phyloP scores from a whole-genome alignment of 139 green algal genomes.

The Zygnema cylindricum region DNA sequence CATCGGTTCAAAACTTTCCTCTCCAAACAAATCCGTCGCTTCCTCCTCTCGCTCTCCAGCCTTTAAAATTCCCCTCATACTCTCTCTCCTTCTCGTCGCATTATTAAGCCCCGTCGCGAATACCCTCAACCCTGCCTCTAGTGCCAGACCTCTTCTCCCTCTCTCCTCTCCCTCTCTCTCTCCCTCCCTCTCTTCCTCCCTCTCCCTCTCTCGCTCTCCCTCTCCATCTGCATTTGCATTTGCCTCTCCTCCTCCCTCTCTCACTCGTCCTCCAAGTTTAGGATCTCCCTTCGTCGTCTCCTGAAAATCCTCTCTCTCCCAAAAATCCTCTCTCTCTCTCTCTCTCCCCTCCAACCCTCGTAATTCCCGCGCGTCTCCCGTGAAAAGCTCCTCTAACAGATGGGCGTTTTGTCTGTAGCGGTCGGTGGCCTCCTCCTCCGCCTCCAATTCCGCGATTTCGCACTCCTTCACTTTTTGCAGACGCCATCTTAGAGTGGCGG shows the following conservation, averaged over 20 bases:
- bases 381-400: conserved; percentile 12
- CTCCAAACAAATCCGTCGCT: too few relatives aligned
- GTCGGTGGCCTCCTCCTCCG: conserved; percentile 14
- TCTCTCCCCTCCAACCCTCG: background rate
- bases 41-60: too few relatives aligned
- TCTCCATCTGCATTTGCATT: background rate
- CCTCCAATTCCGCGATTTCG: background rate
- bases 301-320: background rate
- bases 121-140: too few relatives aligned
- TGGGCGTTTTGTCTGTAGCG: background rate
- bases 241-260: background rate
- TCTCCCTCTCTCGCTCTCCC: background rate
- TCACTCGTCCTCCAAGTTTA: background rate
- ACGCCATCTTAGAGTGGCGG: background rate
- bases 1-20: too few relatives aligned
- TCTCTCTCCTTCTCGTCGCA: background rate
- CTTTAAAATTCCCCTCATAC: too few relatives aligned
- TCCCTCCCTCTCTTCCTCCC: background rate
- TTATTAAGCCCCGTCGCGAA: too few relatives aligned
- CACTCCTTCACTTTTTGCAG: background rate
- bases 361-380: background rate
- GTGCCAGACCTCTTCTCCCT: background rate
- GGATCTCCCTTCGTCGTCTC: background rate
- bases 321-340: background rate
- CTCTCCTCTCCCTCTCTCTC: background rate